A percentile compares a stretch with the other conserved stretches of the same genome.
These are phyloP conservation scores for Russula foetens DNA, from an alignment of 768 basidiomycete species.

Conservation along the genomic window DNA sequence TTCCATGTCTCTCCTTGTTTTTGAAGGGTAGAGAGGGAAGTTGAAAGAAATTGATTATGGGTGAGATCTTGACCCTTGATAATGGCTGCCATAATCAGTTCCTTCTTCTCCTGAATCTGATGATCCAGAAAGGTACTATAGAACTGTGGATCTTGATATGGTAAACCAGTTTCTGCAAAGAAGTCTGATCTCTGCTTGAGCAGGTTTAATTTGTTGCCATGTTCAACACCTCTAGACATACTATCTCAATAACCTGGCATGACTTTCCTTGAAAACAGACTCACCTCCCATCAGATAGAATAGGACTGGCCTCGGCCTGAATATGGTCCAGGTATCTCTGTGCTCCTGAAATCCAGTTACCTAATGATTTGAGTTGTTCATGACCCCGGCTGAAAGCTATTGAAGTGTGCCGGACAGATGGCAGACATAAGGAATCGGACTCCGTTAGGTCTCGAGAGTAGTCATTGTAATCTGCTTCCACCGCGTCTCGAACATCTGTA, in stretches of 20 bases:
- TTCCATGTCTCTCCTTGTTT: neutral
- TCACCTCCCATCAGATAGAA: neutral
- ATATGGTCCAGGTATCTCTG: neutral
- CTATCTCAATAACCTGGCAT: neutral
- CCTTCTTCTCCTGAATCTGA: neutral
- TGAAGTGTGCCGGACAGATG: neutral
- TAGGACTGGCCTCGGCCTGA: neutral
- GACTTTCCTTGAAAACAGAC: neutral
- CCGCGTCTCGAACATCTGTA: neutral
- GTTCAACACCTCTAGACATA: neutral
- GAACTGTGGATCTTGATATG: neutral
- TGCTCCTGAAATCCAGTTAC: conserved; percentile 4
- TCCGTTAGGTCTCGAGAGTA: neutral
- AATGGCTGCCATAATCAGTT: conserved; percentile 1
- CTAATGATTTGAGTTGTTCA: neutral
- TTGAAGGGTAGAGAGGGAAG: conserved; percentile 1
- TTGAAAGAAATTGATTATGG: neutral
- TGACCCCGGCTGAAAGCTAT: neutral
- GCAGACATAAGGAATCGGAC: neutral
- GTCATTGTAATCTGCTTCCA: neutral
- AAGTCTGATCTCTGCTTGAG: neutral
- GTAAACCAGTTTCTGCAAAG: neutral
- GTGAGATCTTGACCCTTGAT: neutral
- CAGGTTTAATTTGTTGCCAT: neutral
- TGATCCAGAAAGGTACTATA: neutral